Base-by-base conservation (phyloP, 495 filamentous ascomycete species). In the Hypomontagnella monticulosa region DNA sequence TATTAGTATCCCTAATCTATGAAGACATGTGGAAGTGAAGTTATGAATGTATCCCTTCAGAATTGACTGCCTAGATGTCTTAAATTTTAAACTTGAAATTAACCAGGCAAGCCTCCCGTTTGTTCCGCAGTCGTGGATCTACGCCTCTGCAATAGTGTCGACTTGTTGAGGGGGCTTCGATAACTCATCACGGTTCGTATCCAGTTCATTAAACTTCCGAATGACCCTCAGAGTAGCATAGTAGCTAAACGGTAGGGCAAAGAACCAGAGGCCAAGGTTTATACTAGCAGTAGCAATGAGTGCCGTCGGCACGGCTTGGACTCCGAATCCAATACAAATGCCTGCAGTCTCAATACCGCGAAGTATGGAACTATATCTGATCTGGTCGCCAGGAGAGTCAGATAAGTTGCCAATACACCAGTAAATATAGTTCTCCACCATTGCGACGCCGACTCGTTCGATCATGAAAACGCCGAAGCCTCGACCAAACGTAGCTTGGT, bases 341-440 rank as follows among this genome's bases (percentile, higher is more conserved):
- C 71, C 75, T 0, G 78, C 78, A 11, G 78, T 79, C 59, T 79
- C 76, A 53, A 79, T 79, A 0, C 79, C 77, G 15, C 77, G 57
- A 52, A 79, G 67, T 50, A 79, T 61, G 11, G 78, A 80, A 43
- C 74, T 78, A 51, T 78, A 80, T 23, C 79, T 65, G 59, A 80
- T 78, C 65, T 80, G 76, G 12, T 79, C 76, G 4, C 75, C 76
- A 0, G 76, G 77, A 4, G 76, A 78, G 36, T 80, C 76, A 4
- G 78, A 73, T 12, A 81, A 33, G 51, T 80, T 80, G 0, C 78
- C 70, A 40, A 81, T 80, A 36, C 77, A 80, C 78, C 76, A 80
- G 41, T 80, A 79, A 4, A 81, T 79, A 49, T 79, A 80, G 55
- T 81, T 81, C 50, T 80, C 77, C 0, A 80, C 75, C 66, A 80